Percentiles rank a stretch among this genome's conserved stretches.
Conservation (phyloP, 352 stramenopile genomes). For the Pythium myriotylum region DNA sequence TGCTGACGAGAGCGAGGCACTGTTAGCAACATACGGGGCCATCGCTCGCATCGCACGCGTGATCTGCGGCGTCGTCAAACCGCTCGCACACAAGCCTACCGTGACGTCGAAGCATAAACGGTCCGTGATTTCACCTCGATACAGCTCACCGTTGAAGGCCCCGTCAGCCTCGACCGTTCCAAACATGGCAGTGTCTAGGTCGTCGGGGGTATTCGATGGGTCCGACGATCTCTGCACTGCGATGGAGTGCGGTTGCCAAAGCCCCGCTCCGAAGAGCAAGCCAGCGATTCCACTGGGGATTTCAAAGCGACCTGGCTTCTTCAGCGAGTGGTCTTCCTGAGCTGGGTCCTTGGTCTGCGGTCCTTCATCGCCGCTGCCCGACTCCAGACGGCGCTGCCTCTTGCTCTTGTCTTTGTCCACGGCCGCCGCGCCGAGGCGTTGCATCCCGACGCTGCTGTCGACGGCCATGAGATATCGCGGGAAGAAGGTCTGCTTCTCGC, state of each 20-base stretch:
- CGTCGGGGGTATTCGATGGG: no score
- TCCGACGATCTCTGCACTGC: background rate
- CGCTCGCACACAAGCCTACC: constrained; percentile 29
- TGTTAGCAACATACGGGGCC: constrained; percentile 18
- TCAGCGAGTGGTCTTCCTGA: background rate
- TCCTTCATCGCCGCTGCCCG: background rate
- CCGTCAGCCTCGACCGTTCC: background rate
- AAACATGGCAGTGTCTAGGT: background rate
- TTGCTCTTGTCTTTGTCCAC: background rate
- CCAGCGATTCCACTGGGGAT: constrained; percentile 3
- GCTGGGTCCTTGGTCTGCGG: background rate
- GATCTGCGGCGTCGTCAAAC: constrained; percentile 23
- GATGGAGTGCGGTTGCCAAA: constrained; percentile 12
- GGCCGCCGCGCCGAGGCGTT: background rate
- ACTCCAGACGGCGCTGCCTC: background rate
- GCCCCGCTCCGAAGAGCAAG: constrained; percentile 2
- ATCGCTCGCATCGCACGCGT: constrained; percentile 23
- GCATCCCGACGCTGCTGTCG: background rate
- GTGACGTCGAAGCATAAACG: constrained; percentile 30
- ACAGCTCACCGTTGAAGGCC: constrained; percentile 1
- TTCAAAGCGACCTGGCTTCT: constrained; percentile 2
- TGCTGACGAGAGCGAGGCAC: constrained; percentile 38
- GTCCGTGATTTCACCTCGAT: constrained; percentile 23
- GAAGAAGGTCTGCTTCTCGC: constrained; percentile 59
- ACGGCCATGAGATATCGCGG: constrained; percentile 21